Conservation (phyloP, 1,139 yeast genomes). For the Candida gigantensis region DNA sequence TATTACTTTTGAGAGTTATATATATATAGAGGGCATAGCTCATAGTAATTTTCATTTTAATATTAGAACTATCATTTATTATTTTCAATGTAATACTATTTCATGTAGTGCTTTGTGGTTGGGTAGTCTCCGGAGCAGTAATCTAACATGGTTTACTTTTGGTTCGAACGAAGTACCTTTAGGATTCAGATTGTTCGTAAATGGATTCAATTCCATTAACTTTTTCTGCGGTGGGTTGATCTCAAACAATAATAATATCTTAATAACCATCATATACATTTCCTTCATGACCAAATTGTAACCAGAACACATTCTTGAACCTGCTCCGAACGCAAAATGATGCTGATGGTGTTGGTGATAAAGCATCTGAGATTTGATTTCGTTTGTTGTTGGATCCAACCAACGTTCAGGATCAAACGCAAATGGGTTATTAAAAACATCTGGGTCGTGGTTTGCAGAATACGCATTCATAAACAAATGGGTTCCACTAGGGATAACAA, state of each 20-base stretch:
- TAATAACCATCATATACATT: conserved; percentile 46
- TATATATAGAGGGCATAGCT: neutral
- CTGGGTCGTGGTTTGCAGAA: conserved; percentile 68
- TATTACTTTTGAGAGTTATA: neutral
- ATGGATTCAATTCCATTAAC: conserved; percentile 51
- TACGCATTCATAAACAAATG: conserved; percentile 65
- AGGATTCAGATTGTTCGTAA: conserved; percentile 49
- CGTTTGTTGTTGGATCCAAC: conserved; percentile 32
- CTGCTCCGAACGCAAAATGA: conserved; percentile 71
- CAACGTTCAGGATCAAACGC: conserved; percentile 61
- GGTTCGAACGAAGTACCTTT: conserved; percentile 66
- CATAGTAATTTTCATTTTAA: no score
- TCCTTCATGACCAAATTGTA: conserved; percentile 62
- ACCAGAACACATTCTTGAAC: conserved; percentile 72
- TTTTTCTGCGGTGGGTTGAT: conserved; percentile 41
- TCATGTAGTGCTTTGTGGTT: conserved; percentile 24
- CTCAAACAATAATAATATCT: conserved; percentile 35
- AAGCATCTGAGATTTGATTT: conserved; percentile 17
- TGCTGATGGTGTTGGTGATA: conserved; percentile 20
- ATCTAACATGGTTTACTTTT: conserved; percentile 35
- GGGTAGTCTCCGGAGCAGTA: conserved; percentile 23
- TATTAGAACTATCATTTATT: no score
- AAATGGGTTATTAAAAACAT: conserved; percentile 48
- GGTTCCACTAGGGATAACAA: conserved; percentile 55
- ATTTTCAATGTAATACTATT: conserved; percentile 1